Evolutionary conservation across 2,329 filamentous ascomycete species (phyloP), one percentile per base, ranked within the genome.

Genomic region (Monosporascus sp.): DNA sequence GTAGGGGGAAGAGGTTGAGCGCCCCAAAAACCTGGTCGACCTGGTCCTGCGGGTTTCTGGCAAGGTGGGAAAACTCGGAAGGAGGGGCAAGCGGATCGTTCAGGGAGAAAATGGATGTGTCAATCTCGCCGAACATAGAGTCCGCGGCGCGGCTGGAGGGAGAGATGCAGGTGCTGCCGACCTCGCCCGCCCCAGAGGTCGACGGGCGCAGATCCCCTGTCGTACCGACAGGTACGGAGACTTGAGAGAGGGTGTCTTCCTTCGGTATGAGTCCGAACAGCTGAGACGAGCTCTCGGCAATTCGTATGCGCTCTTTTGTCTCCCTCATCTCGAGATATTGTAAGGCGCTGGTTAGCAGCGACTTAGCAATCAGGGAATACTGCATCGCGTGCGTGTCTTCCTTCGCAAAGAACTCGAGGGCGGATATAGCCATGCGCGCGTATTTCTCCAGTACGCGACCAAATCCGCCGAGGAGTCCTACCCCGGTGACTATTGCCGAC

Each of bases 281-380:
- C 55, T 77, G 77, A 11, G 76, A 77, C 0, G 78, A 80, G 60
- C 69, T 78, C 53, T 80, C 77, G 0, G 76, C 78, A 9, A 77
- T 72, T 1, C 71, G 71, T 24, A 71, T 65, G 0, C 77, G 70
- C 52, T 81, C 77, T 18, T 73, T 69, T 0, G 74, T 64, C 51
- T 81, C 78, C 6, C 69, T 70, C 44, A 70, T 73, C 57, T 80
- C 77, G 0, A 81, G 70, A 20, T 79, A 71, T 40, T 74, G 71
- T 1, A 77, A 60, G 0, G 77, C 76, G 0, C 74, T 75, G 0
- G 66, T 67, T 0, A 80, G 70, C 0, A 81, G 70, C 0, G 78
- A 78, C 51, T 78, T 74, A 0, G 77, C 77, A 43, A 81, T 80
- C 35, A 80, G 73, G 0, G 77, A 77, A 60, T 81, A 81, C 55